Conservation (phyloP, 1,139 yeast species). For the Debaryomyces nepalensis region DNA sequence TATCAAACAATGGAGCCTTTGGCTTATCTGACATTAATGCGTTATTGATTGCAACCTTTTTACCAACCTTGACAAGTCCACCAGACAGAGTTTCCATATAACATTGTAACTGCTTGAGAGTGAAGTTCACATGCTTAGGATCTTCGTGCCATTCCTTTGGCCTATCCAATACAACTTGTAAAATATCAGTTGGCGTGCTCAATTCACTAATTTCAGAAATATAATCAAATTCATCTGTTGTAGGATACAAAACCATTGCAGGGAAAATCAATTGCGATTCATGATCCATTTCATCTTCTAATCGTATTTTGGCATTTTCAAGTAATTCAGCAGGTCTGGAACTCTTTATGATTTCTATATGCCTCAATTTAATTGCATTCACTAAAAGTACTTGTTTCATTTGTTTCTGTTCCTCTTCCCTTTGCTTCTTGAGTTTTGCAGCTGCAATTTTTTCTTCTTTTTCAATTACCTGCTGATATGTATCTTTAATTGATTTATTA, state of each 20-base stretch:
- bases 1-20: constrained; percentile 77
- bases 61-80: constrained; percentile 86
- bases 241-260: constrained; percentile 79
- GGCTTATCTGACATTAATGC: constrained; percentile 68
- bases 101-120: constrained; percentile 63
- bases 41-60: constrained; percentile 67
- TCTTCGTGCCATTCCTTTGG: constrained; percentile 75
- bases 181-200: constrained; percentile 61
- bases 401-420: constrained; percentile 36
- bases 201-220: constrained; percentile 75
- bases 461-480: constrained; percentile 43
- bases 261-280: constrained; percentile 84
- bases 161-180: constrained; percentile 60
- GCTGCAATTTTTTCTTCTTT: constrained; percentile 43
- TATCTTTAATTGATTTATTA: constrained; percentile 55
- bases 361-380: constrained; percentile 61
- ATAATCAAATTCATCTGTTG: constrained; percentile 83
- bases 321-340: constrained; percentile 54
- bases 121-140: constrained; percentile 64
- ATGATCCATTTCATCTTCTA: constrained; percentile 74
- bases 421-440: constrained; percentile 35
- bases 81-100: constrained; percentile 84
- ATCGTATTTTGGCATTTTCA: constrained; percentile 51
- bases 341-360: constrained; percentile 52
- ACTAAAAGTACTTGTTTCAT: constrained; percentile 44